Base-by-base conservation (phyloP, 495 filamentous ascomycete genomes). In the Penicillium ochrochloron region DNA sequence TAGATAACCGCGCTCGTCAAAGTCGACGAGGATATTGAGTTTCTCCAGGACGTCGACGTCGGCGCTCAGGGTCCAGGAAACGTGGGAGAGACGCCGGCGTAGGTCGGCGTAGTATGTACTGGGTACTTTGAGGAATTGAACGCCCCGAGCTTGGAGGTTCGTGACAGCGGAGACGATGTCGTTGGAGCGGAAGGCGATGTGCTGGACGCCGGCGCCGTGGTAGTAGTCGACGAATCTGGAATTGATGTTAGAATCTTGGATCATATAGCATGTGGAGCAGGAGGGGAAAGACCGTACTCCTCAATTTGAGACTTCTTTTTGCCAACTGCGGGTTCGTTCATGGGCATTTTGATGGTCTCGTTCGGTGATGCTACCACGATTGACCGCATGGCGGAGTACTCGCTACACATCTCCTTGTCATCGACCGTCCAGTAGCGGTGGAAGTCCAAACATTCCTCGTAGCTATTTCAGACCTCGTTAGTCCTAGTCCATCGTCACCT, bases 351-450 rank as follows among this genome's bases (percentile, higher is more conserved):
- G 70, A 94, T 88, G 2, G 84, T 73, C 67, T 90, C 86, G 74
- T 88, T 87, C 5, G 85, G 81, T 25, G 85, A 88, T 27, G 90
- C 85, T 84, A 95, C 90, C 67, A 95, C 92, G 66, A 93, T 84
- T 57, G 84, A 88, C 65, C 84, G 86, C 60, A 95, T 84, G n/a
- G 92, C 89, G 3, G 87, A 90, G 82, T 87, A 95, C 61, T 92
- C 90, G 59, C 90, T 92, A 77, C 84, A 89, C 77, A 94, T 90
- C 66, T 88, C 82, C 52, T 80, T 84, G 74, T 94, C 92, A 75
- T 94, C 92, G 41, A 93, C 90, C 17, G 84, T 88, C 91, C 92
- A 94, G 84, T 95, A 94, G 46, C 91, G 88, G 76, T 93, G 90
- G 84, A 94, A 94, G 55, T 86, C 84, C 23, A 95, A 84, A 62